phyloP scores from a whole-genome alignment of 2,329 filamentous ascomycete species.

The Pseudogymnoascus verrucosus region DNA sequence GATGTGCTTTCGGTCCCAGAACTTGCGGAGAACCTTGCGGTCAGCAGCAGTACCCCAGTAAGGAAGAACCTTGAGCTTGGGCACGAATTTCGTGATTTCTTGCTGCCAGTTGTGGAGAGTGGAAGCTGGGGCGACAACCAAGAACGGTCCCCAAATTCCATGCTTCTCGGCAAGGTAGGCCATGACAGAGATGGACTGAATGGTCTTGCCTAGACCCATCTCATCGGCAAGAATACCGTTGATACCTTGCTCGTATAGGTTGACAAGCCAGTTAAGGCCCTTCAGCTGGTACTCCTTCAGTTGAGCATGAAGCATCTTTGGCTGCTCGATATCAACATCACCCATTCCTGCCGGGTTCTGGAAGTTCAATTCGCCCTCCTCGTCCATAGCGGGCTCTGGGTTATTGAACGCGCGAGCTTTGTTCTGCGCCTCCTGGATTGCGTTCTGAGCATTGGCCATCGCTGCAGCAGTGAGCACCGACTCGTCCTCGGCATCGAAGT shows the following conservation, averaged over 20 bases:
- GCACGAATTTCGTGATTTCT: conserved; percentile 92
- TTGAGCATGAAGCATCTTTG: conserved; percentile 84
- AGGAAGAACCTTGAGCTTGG: conserved; percentile 85
- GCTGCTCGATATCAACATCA: conserved; percentile 89
- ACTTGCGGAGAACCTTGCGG: conserved; percentile 92
- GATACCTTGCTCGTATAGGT: conserved; percentile 98
- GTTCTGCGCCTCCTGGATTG: conserved; percentile 87
- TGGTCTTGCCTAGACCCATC: conserved; percentile 98
- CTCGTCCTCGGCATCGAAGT: conserved; percentile 94
- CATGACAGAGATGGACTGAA: conserved; percentile 99
- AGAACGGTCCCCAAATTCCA: conserved; percentile 95
- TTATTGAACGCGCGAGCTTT: conserved; percentile 92
- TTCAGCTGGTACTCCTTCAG: conserved; percentile 99
- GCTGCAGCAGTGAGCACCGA: conserved; percentile 71
- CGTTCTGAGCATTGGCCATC: conserved; percentile 91
- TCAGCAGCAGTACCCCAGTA: conserved; percentile 97
- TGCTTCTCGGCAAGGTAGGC: conserved; percentile 94
- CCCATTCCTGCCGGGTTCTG: conserved; percentile 95
- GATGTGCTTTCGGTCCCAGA: conserved; percentile 97
- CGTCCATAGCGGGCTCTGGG: conserved; percentile 62
- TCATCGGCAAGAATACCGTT: conserved; percentile 98
- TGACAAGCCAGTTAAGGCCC: conserved; percentile 98
- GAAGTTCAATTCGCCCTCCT: conserved; percentile 98
- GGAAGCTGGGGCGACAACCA: conserved; percentile 92
- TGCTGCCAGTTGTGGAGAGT: conserved; percentile 99